Conservation (phyloP, 2,329 filamentous ascomycete species). For the Purpureocillium takamizusanense region DNA sequence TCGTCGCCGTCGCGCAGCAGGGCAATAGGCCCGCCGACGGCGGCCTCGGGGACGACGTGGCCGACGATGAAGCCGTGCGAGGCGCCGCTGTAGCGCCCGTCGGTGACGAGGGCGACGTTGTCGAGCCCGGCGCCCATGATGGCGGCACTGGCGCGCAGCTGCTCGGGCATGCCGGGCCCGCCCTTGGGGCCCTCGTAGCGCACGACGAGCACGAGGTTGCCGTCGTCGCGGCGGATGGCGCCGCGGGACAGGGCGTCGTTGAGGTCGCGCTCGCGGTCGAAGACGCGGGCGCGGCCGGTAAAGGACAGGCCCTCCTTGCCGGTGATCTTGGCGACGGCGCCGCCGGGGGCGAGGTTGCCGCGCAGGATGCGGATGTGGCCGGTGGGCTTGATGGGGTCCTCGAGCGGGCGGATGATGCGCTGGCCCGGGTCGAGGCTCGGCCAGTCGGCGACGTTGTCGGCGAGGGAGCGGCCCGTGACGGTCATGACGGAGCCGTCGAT, state of each 20-base stretch:
- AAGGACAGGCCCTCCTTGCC: constrained; percentile 87
- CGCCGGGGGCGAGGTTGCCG: constrained; percentile 81
- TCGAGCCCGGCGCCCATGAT: constrained; percentile 87
- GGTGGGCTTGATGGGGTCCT: constrained; percentile 64
- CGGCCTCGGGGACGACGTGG: constrained; percentile 85
- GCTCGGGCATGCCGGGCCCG: constrained; percentile 93
- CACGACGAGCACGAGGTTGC: constrained; percentile 83
- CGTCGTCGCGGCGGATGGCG: constrained; percentile 41
- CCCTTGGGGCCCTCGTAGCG: constrained; percentile 91
- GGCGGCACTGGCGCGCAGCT: constrained; percentile 77
- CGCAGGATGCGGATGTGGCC: constrained; percentile 84
- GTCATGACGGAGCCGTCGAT: constrained; percentile 73
- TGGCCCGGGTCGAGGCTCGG: constrained; percentile 72
- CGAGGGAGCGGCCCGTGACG: constrained; percentile 75
- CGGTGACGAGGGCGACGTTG: constrained; percentile 85
- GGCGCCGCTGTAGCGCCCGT: constrained; percentile 82
- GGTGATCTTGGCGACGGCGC: constrained; percentile 92
- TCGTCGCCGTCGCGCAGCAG: constrained; percentile 72
- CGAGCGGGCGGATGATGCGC: constrained; percentile 75
- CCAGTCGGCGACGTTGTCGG: constrained; percentile 69
- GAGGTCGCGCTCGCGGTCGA: constrained; percentile 76
- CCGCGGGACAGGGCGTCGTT: constrained; percentile 67
- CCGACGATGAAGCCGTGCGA: constrained; percentile 91
- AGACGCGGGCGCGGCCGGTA: constrained; percentile 71
- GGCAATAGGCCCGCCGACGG: constrained; percentile 79